These are phyloP conservation scores for Debaryomycetaceae sp. DNA, from an alignment of 1,139 yeast genomes.

Conservation along the genomic window DNA sequence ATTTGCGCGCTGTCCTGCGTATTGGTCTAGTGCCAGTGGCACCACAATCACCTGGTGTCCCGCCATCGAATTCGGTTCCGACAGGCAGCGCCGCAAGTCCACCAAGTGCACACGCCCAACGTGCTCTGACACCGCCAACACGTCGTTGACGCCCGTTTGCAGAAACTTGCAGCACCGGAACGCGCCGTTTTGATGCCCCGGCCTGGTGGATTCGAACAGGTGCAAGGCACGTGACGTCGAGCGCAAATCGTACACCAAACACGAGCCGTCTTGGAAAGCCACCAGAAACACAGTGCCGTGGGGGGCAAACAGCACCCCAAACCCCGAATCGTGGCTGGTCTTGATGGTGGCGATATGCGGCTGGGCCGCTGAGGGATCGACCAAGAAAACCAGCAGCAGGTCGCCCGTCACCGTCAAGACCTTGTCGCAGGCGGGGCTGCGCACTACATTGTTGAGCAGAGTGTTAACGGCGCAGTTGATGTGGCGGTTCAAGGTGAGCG, in stretches of 20 bases:
- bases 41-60: constrained; percentile 68
- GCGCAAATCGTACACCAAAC: constrained; percentile 72
- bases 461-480: constrained; percentile 37
- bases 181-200: constrained; percentile 55
- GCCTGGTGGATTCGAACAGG: constrained; percentile 56
- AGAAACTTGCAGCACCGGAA: constrained; percentile 70
- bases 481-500: constrained; percentile 27
- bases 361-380: constrained; percentile 26
- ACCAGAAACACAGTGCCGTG: constrained; percentile 72
- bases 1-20: constrained; percentile 11
- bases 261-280: constrained; percentile 81
- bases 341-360: constrained; percentile 35
- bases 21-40: constrained; percentile 43
- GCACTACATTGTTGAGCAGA: constrained; percentile 37
- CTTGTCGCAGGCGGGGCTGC: constrained; percentile 26
- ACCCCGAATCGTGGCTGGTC: constrained; percentile 73
- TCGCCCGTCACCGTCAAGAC: constrained; percentile 41
- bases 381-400: constrained; percentile 31
- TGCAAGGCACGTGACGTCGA: constrained; percentile 37
- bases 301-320: constrained; percentile 74
- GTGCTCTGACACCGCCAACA: constrained; percentile 76
- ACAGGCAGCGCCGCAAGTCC: constrained; percentile 50
- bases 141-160: constrained; percentile 61
- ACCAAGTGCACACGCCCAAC: constrained; percentile 81
- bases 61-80: constrained; percentile 6